Evolutionary conservation across 2,329 filamentous ascomycete genomes (phyloP).

Genomic region (Cytospora piceicola): DNA sequence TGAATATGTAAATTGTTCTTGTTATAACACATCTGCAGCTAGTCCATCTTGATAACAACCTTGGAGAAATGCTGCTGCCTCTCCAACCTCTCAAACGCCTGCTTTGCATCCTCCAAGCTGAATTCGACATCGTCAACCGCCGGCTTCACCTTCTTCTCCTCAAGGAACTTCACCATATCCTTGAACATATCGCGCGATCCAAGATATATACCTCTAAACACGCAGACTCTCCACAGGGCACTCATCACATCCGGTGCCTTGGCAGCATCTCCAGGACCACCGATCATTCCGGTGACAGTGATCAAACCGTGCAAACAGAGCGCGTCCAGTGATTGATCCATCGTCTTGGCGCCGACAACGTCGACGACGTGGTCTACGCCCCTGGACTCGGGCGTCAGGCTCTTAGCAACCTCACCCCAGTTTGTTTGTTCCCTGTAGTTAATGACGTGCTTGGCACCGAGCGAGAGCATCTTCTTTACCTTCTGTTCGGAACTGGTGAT

Average conservation of each 20-base stretch:
- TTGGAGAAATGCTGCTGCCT: conserved; percentile 45
- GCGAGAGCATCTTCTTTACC: conserved; percentile 52
- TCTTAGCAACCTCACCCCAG: conserved; percentile 63
- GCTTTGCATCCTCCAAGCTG: conserved; percentile 38
- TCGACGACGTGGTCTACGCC: conserved; percentile 69
- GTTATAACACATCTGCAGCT: conserved; percentile 2
- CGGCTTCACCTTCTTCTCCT: conserved; percentile 39
- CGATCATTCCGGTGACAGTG: conserved; percentile 39
- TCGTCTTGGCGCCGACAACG: conserved; percentile 66
- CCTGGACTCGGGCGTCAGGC: conserved; percentile 47
- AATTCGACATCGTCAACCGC: conserved; percentile 41
- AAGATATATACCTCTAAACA: conserved; percentile 38
- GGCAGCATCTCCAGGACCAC: conserved; percentile 35
- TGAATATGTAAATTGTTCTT: background rate
- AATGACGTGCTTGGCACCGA: conserved; percentile 62
- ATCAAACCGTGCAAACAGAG: conserved; percentile 45
- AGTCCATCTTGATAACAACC: conserved; percentile 39
- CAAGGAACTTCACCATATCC: conserved; percentile 40
- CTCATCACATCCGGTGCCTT: conserved; percentile 35
- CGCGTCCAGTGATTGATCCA: conserved; percentile 58
- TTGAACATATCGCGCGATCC: conserved; percentile 37
- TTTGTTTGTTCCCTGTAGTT: conserved; percentile 61
- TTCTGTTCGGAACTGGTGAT: conserved; percentile 63
- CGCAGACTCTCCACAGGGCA: conserved; percentile 36
- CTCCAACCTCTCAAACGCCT: conserved; percentile 40